Conservation (phyloP, 1,284 basidiomycete species). For the Fomitopsis pinicola region DNA sequence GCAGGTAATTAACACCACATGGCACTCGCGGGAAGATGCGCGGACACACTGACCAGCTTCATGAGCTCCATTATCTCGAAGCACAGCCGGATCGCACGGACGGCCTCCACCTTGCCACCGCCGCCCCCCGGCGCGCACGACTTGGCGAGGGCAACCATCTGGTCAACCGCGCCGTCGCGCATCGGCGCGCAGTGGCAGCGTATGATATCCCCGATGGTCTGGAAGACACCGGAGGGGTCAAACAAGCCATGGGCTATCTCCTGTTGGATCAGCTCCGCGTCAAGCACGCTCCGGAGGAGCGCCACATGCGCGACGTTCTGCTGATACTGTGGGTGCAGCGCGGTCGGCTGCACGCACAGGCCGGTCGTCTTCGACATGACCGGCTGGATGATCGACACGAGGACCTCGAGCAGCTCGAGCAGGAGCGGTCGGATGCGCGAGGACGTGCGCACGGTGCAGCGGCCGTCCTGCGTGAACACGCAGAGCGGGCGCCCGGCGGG, state of each 20-base stretch:
- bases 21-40: not conserved
- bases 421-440: slow-evolving; percentile 75
- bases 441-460: slow-evolving; percentile 61
- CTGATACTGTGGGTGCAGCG: slow-evolving; percentile 22
- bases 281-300: slow-evolving; percentile 58
- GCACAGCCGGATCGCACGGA: slow-evolving; percentile 77
- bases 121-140: slow-evolving; percentile 48
- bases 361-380: slow-evolving; percentile 25
- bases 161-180: slow-evolving; percentile 81
- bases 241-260: slow-evolving; percentile 78
- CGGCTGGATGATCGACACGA: slow-evolving; percentile 80
- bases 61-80: slow-evolving; percentile 92
- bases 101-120: slow-evolving; percentile 60
- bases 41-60: slow-evolving; percentile 72
- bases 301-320: slow-evolving; percentile 46
- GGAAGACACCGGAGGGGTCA: slow-evolving; percentile 79
- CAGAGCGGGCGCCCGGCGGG: slow-evolving; percentile 35
- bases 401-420: slow-evolving; percentile 75
- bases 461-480: slow-evolving; percentile 35
- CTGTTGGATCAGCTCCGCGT: slow-evolving; percentile 74
- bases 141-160: slow-evolving; percentile 72
- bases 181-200: slow-evolving; percentile 93
- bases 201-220: slow-evolving; percentile 75
- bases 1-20: not conserved
- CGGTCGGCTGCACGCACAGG: slow-evolving; percentile 23